These are phyloP conservation scores for Fusarium oligoseptatum DNA, from an alignment of 2,329 filamentous ascomycete genomes.

Conservation along the genomic window DNA sequence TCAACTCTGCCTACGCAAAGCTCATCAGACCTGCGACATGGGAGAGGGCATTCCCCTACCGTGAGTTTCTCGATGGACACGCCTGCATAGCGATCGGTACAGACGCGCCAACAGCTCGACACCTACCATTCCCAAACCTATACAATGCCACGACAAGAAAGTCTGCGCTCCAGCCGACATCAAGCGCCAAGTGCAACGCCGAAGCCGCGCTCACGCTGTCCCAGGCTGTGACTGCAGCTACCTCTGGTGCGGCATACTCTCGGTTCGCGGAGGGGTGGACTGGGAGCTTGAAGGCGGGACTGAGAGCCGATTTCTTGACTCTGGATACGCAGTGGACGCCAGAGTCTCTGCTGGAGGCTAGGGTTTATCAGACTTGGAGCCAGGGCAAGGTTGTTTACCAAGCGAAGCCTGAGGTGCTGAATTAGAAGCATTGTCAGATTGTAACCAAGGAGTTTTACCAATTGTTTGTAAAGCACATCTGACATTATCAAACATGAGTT, in stretches of 20 bases:
- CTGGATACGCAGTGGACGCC: constrained; percentile 1
- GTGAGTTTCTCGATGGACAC: constrained; percentile 68
- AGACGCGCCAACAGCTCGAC: constrained; percentile 71
- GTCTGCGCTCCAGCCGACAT: constrained; percentile 63
- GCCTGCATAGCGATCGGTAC: constrained; percentile 69
- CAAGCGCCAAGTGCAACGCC: constrained; percentile 61
- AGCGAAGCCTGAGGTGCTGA: not conserved
- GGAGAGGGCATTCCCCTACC: constrained; percentile 72
- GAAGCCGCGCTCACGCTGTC: constrained; percentile 66
- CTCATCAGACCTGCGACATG: constrained; percentile 68
- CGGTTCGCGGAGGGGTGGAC: constrained; percentile 68
- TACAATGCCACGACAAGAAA: constrained; percentile 71
- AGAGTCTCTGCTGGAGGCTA: constrained; percentile 13
- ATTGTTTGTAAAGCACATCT: not conserved
- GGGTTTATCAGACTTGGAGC: constrained; percentile 35
- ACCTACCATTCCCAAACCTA: constrained; percentile 66
- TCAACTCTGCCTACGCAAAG: constrained; percentile 71
- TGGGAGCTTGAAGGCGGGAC: constrained; percentile 65
- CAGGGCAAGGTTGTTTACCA: constrained; percentile 7
- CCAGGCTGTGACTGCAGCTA: constrained; percentile 67
- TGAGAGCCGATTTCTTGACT: constrained; percentile 69
- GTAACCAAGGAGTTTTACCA: not conserved
- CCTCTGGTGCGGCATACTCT: constrained; percentile 68
- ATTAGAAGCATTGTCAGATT: not conserved
- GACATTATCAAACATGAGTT: not conserved